Percentiles rank a stretch among this genome's conserved stretches.
Conservation (phyloP, 2,329 filamentous ascomycete genomes). For the Ophiostoma angusticollis region DNA sequence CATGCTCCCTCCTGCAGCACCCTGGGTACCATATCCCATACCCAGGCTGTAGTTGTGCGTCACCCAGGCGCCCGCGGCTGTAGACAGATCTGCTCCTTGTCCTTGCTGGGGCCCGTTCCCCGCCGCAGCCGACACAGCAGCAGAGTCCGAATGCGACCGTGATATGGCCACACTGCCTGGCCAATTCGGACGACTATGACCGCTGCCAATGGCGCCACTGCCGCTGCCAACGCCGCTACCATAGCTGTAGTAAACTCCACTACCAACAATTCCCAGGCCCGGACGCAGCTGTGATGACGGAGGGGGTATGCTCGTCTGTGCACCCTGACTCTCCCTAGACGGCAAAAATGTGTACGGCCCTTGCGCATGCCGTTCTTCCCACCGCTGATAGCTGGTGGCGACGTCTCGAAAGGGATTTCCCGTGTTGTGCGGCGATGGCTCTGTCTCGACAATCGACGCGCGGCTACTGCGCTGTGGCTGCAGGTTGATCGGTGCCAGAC, state of each 20-base stretch:
- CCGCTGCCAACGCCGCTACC: neutral
- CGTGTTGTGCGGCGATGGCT: constrained; percentile 29
- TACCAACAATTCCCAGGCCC: neutral
- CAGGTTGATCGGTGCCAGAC: constrained; percentile 9
- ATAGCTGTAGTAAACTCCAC: constrained; percentile 1
- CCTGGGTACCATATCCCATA: too few species aligned
- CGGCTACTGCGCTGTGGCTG: constrained; percentile 15
- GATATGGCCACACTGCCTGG: neutral
- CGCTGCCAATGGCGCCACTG: neutral
- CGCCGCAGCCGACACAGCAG: neutral
- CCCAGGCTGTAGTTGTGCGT: neutral
- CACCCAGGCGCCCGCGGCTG: neutral
- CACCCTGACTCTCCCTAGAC: neutral
- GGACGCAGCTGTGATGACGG: neutral
- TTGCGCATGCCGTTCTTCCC: constrained; percentile 14
- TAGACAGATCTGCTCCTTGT: neutral
- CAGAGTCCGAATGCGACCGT: neutral
- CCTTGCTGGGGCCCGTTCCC: neutral
- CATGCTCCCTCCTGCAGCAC: too few species aligned
- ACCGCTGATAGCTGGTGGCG: constrained; percentile 20
- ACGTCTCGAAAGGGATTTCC: constrained; percentile 18
- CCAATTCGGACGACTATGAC: neutral
- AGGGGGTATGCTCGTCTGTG: neutral
- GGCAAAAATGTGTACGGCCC: neutral
- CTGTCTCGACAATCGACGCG: constrained; percentile 31